These are phyloP conservation scores for Xylona heveae DNA, from an alignment of 495 filamentous ascomycete genomes.

Conservation along the genomic window DNA sequence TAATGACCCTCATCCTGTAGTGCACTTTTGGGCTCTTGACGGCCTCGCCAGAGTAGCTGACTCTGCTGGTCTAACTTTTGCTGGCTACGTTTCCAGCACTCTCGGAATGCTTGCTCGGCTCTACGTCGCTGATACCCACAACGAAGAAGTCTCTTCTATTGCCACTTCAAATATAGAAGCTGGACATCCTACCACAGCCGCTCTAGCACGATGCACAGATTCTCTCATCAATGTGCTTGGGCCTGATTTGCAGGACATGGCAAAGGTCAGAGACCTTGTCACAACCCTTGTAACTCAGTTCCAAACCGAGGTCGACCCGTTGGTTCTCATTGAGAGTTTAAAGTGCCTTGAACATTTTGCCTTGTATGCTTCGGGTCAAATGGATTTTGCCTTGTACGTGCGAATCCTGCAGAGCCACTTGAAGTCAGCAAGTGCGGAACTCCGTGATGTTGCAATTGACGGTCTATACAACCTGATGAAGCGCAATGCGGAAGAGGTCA, in stretches of 20 bases:
- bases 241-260: constrained; percentile 81
- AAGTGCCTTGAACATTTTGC: constrained; percentile 80
- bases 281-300: constrained; percentile 71
- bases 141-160: constrained; percentile 53
- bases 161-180: constrained; percentile 79
- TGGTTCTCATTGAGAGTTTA: constrained; percentile 57
- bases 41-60: constrained; percentile 74
- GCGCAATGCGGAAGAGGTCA: constrained; percentile 58
- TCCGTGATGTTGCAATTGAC: constrained; percentile 66
- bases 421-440: constrained; percentile 36
- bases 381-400: constrained; percentile 69
- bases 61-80: constrained; percentile 81
- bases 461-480: constrained; percentile 92
- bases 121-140: constrained; percentile 79
- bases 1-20: constrained; percentile 86
- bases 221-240: constrained; percentile 90
- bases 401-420: constrained; percentile 59
- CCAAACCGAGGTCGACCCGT: constrained; percentile 49
- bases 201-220: constrained; percentile 78
- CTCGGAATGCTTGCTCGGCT: constrained; percentile 85
- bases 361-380: constrained; percentile 70
- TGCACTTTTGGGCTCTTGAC: constrained; percentile 91
- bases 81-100: constrained; percentile 70
- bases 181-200: constrained; percentile 55
- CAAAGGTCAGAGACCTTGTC: constrained; percentile 80